These are phyloP conservation scores for Sarcodon aspratus DNA, from an alignment of 768 basidiomycete genomes.

Conservation along the genomic window DNA sequence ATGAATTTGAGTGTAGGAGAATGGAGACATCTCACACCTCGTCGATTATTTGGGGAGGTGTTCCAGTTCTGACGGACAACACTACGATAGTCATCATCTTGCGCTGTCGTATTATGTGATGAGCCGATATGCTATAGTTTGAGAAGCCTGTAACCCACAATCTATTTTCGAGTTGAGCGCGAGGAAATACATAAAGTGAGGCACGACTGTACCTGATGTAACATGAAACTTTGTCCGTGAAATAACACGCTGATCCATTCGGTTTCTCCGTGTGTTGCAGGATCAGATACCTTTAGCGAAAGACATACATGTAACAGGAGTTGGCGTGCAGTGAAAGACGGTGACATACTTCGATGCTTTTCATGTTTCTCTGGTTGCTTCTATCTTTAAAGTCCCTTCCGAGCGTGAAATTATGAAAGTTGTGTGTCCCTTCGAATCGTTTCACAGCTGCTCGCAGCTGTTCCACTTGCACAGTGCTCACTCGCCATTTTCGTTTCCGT, in stretches of 20 bases:
- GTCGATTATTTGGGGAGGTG: constrained; percentile 64
- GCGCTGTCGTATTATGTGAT: constrained; percentile 40
- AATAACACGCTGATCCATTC: constrained; percentile 93
- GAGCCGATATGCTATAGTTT: constrained; percentile 2
- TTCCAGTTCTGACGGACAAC: constrained; percentile 64
- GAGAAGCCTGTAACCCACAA: constrained; percentile 26
- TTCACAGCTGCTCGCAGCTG: constrained; percentile 42
- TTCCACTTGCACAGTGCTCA: constrained; percentile 38
- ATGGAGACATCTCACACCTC: constrained; percentile 32
- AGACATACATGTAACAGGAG: neutral
- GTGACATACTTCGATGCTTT: constrained; percentile 57
- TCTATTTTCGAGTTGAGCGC: constrained; percentile 20
- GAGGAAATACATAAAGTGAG: neutral
- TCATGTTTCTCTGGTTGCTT: constrained; percentile 81
- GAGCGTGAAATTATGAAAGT: constrained; percentile 97
- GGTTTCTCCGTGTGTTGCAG: constrained; percentile 80
- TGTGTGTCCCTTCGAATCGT: constrained; percentile 81
- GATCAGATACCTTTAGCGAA: constrained; percentile 54
- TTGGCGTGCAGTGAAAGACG: neutral
- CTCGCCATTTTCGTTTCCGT: constrained; percentile 68
- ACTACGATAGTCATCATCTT: constrained; percentile 93
- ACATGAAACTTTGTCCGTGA: constrained; percentile 98
- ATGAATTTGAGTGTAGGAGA: neutral
- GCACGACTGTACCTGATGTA: constrained; percentile 69
- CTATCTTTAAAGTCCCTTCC: constrained; percentile 76